Evolutionary conservation across 1,139 yeast species (phyloP), one percentile per base, ranked within the genome.

Genomic region (Wickerhamiella pararugosa): DNA sequence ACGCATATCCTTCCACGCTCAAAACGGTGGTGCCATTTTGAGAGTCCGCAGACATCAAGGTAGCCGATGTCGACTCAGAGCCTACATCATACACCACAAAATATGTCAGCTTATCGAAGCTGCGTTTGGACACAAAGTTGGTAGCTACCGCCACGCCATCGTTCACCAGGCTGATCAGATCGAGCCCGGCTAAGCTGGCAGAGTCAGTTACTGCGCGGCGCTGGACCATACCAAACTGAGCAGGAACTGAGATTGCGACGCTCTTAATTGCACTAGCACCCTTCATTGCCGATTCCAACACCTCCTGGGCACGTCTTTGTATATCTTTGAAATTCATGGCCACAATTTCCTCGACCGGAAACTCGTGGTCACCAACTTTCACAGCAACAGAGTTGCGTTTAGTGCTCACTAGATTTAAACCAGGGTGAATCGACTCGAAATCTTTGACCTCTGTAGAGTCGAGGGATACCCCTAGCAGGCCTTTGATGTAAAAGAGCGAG

Each of bases 141-240:
- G 83, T 64, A 1, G 94, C 95, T 25, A 84, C 90, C 1, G 97
- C 87, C 11, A 84, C 65, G 11, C 96, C 97, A 58, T 90, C 97
- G 54, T 82, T 90, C 2, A 87, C 80, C 41, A 84, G 64, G 0
- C 80, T 75, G 48, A 79, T 69, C 21, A 77, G 70, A 34, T 71
- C 69, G 51, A 81, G 64, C 21, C 79, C 83, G 1, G 94, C 81
- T 43, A 83, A 64, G 37, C 71, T 71, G 36, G 80, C 79, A 3
- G 92, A 76, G 53, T 84, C 94, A 36, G 71, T 63, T 40, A 84
- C 63, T 0, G 95, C 82, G 38, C 65, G 66, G 54, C 95, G 73
- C 54, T 83, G 80, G 21, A 71, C 67, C 45, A 73, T 74, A 31
- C 69, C 61, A 48, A 77, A 82, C 54, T 66, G 79, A 4, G 83